A percentile compares a stretch with the other conserved stretches of the same genome.
phyloP scores from a whole-genome alignment of 2,329 filamentous ascomycete genomes.

The Diaporthe sp. region DNA sequence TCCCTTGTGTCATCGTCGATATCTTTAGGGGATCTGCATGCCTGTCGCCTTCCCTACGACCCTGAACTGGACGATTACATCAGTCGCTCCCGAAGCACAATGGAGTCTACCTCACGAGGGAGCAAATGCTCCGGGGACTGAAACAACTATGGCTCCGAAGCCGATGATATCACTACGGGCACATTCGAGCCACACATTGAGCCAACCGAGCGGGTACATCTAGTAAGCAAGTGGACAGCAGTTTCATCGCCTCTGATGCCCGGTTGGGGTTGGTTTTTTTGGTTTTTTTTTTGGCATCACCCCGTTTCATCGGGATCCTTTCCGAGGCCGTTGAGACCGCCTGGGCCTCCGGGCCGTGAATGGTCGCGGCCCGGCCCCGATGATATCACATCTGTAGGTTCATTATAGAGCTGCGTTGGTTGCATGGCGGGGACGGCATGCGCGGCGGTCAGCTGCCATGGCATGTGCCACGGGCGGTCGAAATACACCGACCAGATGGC shows the following conservation, averaged over 20 bases:
- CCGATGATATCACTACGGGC: constrained; percentile 7
- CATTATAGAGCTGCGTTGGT: background rate
- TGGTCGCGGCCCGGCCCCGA: background rate
- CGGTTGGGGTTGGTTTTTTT: too few relatives aligned
- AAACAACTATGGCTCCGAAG: background rate
- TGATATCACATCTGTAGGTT: constrained; percentile 23
- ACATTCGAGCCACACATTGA: background rate
- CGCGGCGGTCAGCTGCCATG: background rate
- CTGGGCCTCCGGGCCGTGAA: background rate
- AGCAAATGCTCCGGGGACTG: constrained; percentile 6
- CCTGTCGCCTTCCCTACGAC: background rate
- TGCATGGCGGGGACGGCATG: background rate
- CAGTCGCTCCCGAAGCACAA: background rate
- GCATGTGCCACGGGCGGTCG: background rate
- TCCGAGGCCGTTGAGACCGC: background rate
- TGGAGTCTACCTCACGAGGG: constrained; percentile 9
- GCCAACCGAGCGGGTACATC: background rate
- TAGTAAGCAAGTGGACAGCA: background rate
- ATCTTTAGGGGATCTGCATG: constrained; percentile 3
- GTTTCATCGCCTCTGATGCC: background rate
- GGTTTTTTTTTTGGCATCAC: background rate
- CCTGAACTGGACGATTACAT: constrained; percentile 7
- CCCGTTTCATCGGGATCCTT: background rate
- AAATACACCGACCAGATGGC: background rate
- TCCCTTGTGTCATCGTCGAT: background rate